Evolutionary conservation across 345 rosid genomes (phyloP), one percentile per base, ranked within the genome.

Genomic region (Citrus trifoliata): DNA sequence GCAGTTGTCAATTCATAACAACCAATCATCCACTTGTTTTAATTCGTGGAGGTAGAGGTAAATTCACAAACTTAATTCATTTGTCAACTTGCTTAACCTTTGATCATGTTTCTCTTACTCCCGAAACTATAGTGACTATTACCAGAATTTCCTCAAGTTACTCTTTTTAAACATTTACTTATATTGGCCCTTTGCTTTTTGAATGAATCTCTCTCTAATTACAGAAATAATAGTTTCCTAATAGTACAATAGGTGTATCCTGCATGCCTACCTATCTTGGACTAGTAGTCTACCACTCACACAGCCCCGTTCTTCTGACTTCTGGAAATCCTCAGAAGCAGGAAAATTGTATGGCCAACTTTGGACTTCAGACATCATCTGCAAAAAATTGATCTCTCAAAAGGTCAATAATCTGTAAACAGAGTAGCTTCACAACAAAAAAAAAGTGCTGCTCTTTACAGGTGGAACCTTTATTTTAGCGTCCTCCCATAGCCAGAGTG

Each of bases 271-370:
- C 98, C 93, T 92, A 73, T 96, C 98, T 65, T 46, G 83, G 61
- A 96, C 86, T 66, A 88, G 85, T 55, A 96, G 87, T 85, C 94
- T 90, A 12, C 95, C 98, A 66, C 72, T 79, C 78, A 88, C 82
- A 58, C 78, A 81, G 73, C 99, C 99, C 71, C 99, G 90, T 81
- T 94, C 86, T 59, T 88, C 90, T 62, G 91, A 64, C 76, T 83
- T 86, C 25, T 79, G 89, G 80, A 89, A 94, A 82, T 96, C 97
- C 82, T 96, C 93, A 4, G 98, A 91, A 79, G 96, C 93, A 24
- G 97, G 97, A 80, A 96, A 96, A 80, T 81, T 83, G 72, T 96
- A 94, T 5, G 98, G 99, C 99, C 99, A 94, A 70, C 86, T 92
- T 77, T 91, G 84, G 37, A 85, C 92, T 86, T 96, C 95, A 65